phyloP scores from a whole-genome alignment of 192 early-diverging fungal genomes.

The Martensiomyces pterosporus region DNA sequence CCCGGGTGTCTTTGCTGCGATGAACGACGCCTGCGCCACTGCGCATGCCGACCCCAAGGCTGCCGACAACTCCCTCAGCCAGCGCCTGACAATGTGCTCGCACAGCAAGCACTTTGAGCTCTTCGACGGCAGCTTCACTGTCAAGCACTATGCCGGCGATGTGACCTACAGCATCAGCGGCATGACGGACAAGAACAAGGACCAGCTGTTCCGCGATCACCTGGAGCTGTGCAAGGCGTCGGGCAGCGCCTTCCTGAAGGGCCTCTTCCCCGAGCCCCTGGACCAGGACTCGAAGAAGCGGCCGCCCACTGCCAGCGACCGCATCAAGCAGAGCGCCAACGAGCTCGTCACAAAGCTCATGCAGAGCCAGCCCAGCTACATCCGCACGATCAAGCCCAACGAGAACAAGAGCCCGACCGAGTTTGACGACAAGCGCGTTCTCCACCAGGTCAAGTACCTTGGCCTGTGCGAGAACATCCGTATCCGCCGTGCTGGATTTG shows the following conservation, averaged over 20 bases:
- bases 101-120: constrained; percentile 73
- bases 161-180: constrained; percentile 88
- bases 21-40: constrained; percentile 98
- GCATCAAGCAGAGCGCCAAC: constrained; percentile 84
- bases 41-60: constrained; percentile 89
- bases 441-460: constrained; percentile 96
- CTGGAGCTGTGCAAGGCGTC: constrained; percentile 80
- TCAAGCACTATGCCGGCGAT: constrained; percentile 96
- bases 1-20: constrained; percentile 85
- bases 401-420: constrained; percentile 88
- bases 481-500: constrained; percentile 96
- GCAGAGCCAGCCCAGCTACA: constrained; percentile 93
- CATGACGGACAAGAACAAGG: constrained; percentile 99
- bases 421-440: constrained; percentile 86
- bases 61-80: constrained; percentile 69
- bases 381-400: constrained; percentile 97
- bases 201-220: constrained; percentile 90
- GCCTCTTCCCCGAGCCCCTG: constrained; percentile 87
- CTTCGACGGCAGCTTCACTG: constrained; percentile 66
- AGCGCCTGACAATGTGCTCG: constrained; percentile 61
- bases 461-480: constrained; percentile 97
- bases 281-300: constrained; percentile 88
- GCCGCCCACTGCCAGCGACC: constrained; percentile 96
- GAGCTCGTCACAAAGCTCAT: constrained; percentile 91
- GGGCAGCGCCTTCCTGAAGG: constrained; percentile 67